phyloP scores from a whole-genome alignment of 257 asterid species.

The Misopates orontium region DNA sequence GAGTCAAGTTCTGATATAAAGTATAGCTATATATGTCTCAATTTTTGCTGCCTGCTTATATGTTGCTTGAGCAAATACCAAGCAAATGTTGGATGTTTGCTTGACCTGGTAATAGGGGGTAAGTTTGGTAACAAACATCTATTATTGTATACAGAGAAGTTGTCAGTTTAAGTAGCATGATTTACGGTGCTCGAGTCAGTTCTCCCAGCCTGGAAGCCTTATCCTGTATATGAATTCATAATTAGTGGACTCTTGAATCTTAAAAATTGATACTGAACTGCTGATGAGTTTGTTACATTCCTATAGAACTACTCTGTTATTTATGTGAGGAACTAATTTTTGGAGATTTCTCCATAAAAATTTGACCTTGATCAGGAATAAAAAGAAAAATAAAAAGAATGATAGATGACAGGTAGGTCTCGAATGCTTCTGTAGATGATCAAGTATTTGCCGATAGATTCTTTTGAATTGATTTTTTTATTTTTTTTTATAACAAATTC shows the following conservation, averaged over 20 bases:
- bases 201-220: too few species aligned
- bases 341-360: too few species aligned
- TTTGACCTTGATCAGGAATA: too few species aligned
- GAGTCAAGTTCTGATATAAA: too few species aligned
- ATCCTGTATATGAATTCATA: too few species aligned
- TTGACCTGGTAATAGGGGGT: background rate
- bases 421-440: background rate
- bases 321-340: background rate
- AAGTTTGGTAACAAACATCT: conserved; percentile 2
- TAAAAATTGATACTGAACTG: background rate
- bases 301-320: background rate
- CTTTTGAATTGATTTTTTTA: background rate
- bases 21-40: background rate
- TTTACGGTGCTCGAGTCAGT: too few species aligned
- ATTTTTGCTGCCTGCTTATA: background rate
- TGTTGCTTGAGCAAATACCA: background rate
- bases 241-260: too few species aligned
- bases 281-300: background rate
- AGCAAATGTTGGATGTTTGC: background rate
- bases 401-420: too few species aligned
- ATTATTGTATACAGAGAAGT: too few species aligned
- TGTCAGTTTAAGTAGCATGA: too few species aligned
- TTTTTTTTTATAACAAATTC: background rate
- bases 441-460: background rate
- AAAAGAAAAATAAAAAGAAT: too few species aligned